Conservation (phyloP, 345 rosid species). For the Eucalyptus leucophloia region DNA sequence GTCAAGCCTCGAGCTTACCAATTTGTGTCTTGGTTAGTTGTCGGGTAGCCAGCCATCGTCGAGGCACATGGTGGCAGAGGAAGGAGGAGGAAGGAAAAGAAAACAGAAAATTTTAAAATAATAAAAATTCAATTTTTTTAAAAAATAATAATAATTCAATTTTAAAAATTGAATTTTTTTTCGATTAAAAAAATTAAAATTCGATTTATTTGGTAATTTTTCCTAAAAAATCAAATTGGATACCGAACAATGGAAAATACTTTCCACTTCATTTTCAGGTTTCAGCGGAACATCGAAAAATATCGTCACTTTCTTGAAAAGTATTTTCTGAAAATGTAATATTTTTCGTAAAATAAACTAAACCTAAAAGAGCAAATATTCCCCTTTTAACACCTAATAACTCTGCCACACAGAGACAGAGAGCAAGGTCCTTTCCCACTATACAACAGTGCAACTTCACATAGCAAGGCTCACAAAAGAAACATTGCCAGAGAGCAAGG, state of each 20-base stretch:
- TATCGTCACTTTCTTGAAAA: no score
- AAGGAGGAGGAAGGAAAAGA: no score
- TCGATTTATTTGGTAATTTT: no score
- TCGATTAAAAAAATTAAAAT: accelerated
- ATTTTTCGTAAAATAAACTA: accelerated
- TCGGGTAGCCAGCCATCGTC: accelerated
- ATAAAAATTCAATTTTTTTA: accelerated
- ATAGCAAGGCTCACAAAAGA: neutral
- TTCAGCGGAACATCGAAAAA: accelerated
- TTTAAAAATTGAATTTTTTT: no score
- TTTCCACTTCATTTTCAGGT: no score
- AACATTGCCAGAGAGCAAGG: neutral
- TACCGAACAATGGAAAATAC: accelerated
- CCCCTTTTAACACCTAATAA: neutral
- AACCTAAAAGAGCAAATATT: no score
- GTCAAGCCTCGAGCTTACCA: no score
- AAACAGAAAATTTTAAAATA: no score
- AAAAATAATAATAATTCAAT: no score
- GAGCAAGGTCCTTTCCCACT: neutral
- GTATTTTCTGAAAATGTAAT: no score
- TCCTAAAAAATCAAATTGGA: accelerated
- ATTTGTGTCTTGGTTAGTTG: accelerated
- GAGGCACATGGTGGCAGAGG: accelerated
- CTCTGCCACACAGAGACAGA: no score
- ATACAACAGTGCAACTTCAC: neutral